Percentiles rank a stretch among this genome's conserved stretches.
Evolutionary conservation across 2,329 filamentous ascomycete species (phyloP).

Genomic region (Corinectria fuckeliana): DNA sequence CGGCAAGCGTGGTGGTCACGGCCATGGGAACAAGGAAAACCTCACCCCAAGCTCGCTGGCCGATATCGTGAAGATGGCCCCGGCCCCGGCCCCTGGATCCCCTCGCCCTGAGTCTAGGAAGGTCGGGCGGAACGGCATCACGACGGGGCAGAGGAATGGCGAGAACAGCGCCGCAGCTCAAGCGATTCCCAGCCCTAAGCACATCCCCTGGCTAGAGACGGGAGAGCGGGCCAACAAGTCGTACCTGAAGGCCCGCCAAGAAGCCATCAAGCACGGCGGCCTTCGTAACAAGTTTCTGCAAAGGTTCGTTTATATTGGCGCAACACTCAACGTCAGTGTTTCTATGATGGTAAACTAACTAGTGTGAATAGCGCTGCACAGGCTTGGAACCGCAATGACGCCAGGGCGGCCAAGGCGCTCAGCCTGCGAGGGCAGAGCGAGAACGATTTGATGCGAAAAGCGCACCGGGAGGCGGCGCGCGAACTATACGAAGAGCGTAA

Average conservation of each 20-base stretch:
- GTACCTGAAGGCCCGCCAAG: constrained; percentile 92
- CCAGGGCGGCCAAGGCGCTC: constrained; percentile 91
- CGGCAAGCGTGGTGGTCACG: constrained; percentile 86
- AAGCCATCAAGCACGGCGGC: constrained; percentile 96
- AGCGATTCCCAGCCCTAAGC: constrained; percentile 84
- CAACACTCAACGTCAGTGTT: not conserved
- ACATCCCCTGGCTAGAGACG: constrained; percentile 96
- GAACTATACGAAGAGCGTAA: constrained; percentile 95
- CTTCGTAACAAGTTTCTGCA: constrained; percentile 96
- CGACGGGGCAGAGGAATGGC: constrained; percentile 67
- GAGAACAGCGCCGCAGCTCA: constrained; percentile 84
- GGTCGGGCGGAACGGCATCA: constrained; percentile 67
- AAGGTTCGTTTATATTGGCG: constrained; percentile 63
- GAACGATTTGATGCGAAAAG: constrained; percentile 96
- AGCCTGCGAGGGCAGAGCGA: constrained; percentile 94
- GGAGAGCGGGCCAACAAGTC: constrained; percentile 89
- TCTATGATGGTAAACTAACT: constrained; percentile 10
- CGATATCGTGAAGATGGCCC: constrained; percentile 94
- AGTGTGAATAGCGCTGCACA: constrained; percentile 76
- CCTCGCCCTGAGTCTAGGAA: constrained; percentile 67
- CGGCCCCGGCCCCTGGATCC: constrained; percentile 73
- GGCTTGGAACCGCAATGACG: constrained; percentile 98
- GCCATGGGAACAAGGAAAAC: constrained; percentile 72
- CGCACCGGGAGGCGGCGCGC: constrained; percentile 89
- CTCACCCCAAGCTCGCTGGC: constrained; percentile 78